These are phyloP conservation scores for Lepiota subincarnata DNA, from an alignment of 768 basidiomycete genomes.

Conservation along the genomic window DNA sequence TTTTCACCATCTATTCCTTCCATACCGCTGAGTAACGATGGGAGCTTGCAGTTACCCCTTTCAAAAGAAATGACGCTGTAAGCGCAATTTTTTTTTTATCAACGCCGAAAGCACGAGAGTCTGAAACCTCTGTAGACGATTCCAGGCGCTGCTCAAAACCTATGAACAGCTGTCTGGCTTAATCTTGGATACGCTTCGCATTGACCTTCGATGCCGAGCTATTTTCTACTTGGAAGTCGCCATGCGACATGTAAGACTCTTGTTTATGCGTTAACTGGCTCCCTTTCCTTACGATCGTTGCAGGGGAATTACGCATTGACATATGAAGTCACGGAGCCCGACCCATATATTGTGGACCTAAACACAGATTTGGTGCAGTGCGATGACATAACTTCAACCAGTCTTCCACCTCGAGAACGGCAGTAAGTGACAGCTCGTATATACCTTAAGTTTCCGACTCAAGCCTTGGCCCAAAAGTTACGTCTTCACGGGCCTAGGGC, in stretches of 20 bases:
- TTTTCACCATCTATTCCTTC: conserved; percentile 46
- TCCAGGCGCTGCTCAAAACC: conserved; percentile 85
- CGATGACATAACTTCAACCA: conserved; percentile 63
- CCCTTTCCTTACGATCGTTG: neutral
- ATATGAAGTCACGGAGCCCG: conserved; percentile 85
- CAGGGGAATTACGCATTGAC: conserved; percentile 85
- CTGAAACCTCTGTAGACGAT: conserved; percentile 55
- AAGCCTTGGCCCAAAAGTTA: conserved; percentile 47
- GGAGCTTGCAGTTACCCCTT: conserved; percentile 66
- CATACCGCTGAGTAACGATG: conserved; percentile 32
- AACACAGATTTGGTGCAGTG: conserved; percentile 75
- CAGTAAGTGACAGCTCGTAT: conserved; percentile 42
- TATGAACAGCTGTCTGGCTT: conserved; percentile 87
- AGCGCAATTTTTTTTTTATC: conserved; percentile 29
- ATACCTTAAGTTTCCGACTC: neutral
- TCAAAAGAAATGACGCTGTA: conserved; percentile 89
- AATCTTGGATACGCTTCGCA: conserved; percentile 81
- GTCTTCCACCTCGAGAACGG: conserved; percentile 61
- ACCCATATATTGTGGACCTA: conserved; percentile 82
- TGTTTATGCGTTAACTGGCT: conserved; percentile 7
- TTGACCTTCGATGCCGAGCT: conserved; percentile 82
- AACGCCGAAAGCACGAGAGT: neutral
- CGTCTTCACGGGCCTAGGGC: conserved; percentile 79
- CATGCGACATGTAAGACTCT: conserved; percentile 59
- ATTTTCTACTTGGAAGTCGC: conserved; percentile 80